Evolutionary conservation across 164 flowering plant species (phyloP).

Genomic region (Liquidambar formosana): DNA sequence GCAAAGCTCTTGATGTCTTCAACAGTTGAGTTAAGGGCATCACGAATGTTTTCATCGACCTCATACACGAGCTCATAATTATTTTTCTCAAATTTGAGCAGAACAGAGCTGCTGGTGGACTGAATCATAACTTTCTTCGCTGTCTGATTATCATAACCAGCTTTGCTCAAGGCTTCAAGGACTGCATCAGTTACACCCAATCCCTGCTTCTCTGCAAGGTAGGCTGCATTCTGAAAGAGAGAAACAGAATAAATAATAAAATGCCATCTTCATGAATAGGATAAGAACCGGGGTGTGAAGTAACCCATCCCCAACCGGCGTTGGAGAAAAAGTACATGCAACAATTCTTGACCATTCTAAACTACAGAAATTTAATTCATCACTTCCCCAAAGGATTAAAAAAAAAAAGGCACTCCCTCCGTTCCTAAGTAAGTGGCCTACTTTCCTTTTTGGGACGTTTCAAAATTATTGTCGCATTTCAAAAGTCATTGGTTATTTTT

Average conservation of each 20-base stretch:
- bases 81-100: slow-evolving; percentile 42
- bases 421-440: too few species aligned
- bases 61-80: slow-evolving; percentile 64
- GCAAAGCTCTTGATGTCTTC: slow-evolving; percentile 75
- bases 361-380: too few species aligned
- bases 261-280: not conserved
- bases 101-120: slow-evolving; percentile 70
- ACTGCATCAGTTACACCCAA: slow-evolving; percentile 58
- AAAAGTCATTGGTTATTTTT: too few species aligned
- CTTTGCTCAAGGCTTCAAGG: slow-evolving; percentile 43
- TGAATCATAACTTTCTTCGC: slow-evolving; percentile 60
- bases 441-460: too few species aligned
- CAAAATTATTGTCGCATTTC: too few species aligned
- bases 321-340: too few species aligned
- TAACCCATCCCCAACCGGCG: too few species aligned
- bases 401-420: too few species aligned
- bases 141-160: slow-evolving; percentile 54
- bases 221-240: slow-evolving; percentile 74
- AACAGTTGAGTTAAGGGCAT: slow-evolving; percentile 42
- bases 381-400: too few species aligned
- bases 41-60: slow-evolving; percentile 58
- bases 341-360: too few species aligned
- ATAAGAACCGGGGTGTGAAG: too few species aligned
- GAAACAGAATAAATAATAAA: slow-evolving; percentile 10
- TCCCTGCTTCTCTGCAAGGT: slow-evolving; percentile 65